These are phyloP conservation scores for Blastobotrys chiropterorum DNA, from an alignment of 805 yeast species.

Conservation along the genomic window DNA sequence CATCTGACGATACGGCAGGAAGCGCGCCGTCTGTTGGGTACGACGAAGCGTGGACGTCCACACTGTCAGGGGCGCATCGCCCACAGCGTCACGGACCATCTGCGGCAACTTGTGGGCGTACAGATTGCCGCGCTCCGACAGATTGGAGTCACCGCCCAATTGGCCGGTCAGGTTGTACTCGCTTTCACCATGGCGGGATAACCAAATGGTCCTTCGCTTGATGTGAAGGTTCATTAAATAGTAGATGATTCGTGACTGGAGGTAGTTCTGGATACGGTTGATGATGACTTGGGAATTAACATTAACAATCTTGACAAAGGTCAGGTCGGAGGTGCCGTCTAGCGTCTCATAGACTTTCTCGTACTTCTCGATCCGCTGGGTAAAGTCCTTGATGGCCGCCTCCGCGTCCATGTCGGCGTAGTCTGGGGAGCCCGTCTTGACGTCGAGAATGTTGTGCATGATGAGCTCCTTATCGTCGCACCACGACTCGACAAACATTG, in stretches of 20 bases:
- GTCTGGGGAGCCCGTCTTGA: constrained; percentile 82
- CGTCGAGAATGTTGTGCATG: constrained; percentile 74
- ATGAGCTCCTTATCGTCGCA: constrained; percentile 80
- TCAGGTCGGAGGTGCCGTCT: constrained; percentile 49
- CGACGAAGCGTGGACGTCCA: constrained; percentile 93
- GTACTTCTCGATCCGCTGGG: constrained; percentile 66
- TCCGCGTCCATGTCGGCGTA: constrained; percentile 64
- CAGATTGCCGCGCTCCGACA: constrained; percentile 76
- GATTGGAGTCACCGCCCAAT: constrained; percentile 90
- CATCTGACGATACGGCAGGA: constrained; percentile 71
- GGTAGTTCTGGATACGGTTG: constrained; percentile 78
- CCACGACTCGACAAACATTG: constrained; percentile 88
- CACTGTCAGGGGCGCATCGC: constrained; percentile 60
- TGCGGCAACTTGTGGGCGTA: constrained; percentile 80
- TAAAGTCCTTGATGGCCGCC: constrained; percentile 64
- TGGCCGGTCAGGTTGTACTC: constrained; percentile 87
- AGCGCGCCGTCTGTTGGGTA: constrained; percentile 88
- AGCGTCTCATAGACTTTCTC: constrained; percentile 73
- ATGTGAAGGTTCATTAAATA: constrained; percentile 94
- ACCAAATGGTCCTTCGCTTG: constrained; percentile 87
- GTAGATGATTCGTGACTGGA: constrained; percentile 89
- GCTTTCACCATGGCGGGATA: constrained; percentile 94
- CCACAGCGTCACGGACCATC: constrained; percentile 56
- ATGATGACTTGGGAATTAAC: constrained; percentile 84
- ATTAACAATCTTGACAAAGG: constrained; percentile 83